Evolutionary conservation across 1,139 yeast genomes (phyloP), one percentile per base, ranked within the genome.

Genomic region (Debaryomyces coudertii): DNA sequence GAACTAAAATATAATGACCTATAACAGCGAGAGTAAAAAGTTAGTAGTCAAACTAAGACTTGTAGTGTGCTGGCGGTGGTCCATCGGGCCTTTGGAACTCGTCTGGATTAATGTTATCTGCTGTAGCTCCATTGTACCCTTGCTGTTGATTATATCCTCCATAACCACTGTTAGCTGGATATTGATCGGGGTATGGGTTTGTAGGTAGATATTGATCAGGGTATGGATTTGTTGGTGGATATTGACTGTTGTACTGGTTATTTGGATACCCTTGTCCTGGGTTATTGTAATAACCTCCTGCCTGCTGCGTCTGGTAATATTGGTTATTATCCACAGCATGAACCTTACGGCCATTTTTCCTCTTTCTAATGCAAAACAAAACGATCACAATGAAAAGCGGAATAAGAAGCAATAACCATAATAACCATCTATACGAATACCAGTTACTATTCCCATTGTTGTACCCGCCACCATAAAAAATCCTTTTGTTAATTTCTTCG

Each of bases 11-110:
- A 9, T 14, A 30, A 18, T 31, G 4, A 31, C 7, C 22, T 31
- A 16, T 7, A 3, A 14, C 9, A 31, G 23, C 35, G 35, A 31
- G 24, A 9, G 35, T 31, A 11, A 31, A 31, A 16, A 25, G 4
- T 18, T 8, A 15, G 9, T 16, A 9, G 9, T 4, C 14, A 9
- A 11, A 14, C 33, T 44, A 46, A 14, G 42, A 25, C 43, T 52
- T 51, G 22, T 41, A 42, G 37, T 57, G 59, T 6, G 62, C 54
- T 9, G 62, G 62, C 4, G 64, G 64, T 7, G 64, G 64, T 4
- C 64, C 63, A 1, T 47, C 52, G n/a, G 63, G 63, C 34, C 60
- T 50, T 22, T 48, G 46, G 31, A 51, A 57, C 7, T 49, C 54
- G 3, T 38, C 46, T 27, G 39, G 31, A 7, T 53, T 53, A 5